phyloP scores from a whole-genome alignment of 2,329 filamentous ascomycete species.

The Hyphodiscus sp. region DNA sequence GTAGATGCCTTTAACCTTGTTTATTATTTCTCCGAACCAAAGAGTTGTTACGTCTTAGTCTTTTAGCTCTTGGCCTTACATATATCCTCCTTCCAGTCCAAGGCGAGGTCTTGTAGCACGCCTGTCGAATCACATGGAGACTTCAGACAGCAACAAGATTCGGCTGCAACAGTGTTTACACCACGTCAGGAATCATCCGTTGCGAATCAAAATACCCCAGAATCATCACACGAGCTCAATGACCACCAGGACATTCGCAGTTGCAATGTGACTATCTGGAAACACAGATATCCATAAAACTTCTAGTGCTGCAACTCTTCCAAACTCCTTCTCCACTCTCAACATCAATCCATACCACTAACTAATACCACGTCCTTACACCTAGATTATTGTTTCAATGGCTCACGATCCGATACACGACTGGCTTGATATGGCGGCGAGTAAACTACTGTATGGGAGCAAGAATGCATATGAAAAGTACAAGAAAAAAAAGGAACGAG shows the following conservation, averaged over 20 bases:
- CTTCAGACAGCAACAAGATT: not conserved
- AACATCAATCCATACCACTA: no score
- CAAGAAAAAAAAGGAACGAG: not conserved
- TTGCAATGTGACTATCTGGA: not conserved
- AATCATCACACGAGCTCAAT: not conserved
- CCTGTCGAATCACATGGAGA: not conserved
- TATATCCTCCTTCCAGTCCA: not conserved
- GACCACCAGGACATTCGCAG: not conserved
- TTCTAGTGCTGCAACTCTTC: no score
- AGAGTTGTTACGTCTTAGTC: not conserved
- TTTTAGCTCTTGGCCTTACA: constrained; percentile 2
- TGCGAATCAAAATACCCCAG: not conserved
- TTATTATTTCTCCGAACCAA: not conserved
- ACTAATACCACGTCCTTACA: no score
- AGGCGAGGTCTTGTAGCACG: not conserved
- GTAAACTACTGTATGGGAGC: not conserved
- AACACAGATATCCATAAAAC: not conserved
- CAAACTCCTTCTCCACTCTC: not conserved
- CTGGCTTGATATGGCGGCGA: not conserved
- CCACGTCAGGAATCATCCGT: not conserved
- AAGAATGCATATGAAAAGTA: constrained; percentile 1
- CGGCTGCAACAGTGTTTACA: not conserved
- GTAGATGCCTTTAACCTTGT: not conserved
- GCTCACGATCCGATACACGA: constrained; percentile 1
- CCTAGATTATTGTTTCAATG: not conserved